Evolutionary conservation across 176 grass and related monocot species (phyloP).

Genomic region (Zizania latifolia): DNA sequence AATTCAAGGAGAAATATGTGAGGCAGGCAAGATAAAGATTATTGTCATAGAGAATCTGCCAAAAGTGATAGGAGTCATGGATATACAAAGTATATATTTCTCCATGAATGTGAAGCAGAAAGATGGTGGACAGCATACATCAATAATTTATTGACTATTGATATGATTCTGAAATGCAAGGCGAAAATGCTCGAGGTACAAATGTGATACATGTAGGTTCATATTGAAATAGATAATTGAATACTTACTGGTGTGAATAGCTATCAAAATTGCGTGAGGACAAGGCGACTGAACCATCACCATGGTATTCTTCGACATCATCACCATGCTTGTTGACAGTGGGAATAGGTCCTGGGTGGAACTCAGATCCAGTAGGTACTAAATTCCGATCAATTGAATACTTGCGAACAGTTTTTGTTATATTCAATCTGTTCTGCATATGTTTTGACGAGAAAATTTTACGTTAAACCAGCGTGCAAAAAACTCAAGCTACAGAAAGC

Average conservation of each 20-base stretch:
- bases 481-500: slow-evolving; percentile 2
- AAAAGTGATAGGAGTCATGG: neutral
- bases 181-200: neutral
- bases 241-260: slow-evolving; percentile 77
- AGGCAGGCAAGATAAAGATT: slow-evolving; percentile 12
- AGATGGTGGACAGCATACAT: neutral
- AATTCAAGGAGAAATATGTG: neutral
- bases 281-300: slow-evolving; percentile 66
- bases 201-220: neutral
- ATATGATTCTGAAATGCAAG: neutral
- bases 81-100: neutral
- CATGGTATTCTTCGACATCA: slow-evolving; percentile 59
- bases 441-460: slow-evolving; percentile 28
- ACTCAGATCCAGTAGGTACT: slow-evolving; percentile 86
- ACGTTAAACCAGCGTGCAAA: slow-evolving; percentile 13
- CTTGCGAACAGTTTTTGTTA: slow-evolving; percentile 93
- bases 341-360: slow-evolving; percentile 83
- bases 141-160: neutral
- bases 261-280: slow-evolving; percentile 76
- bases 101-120: slow-evolving; percentile 9
- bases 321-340: slow-evolving; percentile 82
- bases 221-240: slow-evolving; percentile 22
- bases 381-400: slow-evolving; percentile 94
- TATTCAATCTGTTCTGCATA: slow-evolving; percentile 97
- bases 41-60: neutral